phyloP scores from a whole-genome alignment of 352 stramenopile genomes.

The Phytophthora cryptogea region DNA sequence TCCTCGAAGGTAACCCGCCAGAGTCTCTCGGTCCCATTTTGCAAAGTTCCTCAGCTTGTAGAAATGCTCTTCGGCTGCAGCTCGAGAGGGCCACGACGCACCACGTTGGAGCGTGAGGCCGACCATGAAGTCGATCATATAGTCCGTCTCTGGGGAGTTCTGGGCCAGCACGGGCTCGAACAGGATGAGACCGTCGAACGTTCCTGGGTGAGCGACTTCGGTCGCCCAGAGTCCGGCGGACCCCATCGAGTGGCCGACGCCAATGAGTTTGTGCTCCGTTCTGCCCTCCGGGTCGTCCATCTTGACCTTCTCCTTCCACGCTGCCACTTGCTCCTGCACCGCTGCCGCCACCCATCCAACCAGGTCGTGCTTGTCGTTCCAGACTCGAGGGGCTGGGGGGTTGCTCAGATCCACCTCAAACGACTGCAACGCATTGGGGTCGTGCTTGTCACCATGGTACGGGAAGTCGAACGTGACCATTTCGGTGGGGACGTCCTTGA shows the following conservation, averaged over 20 bases:
- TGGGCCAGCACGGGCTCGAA: conserved; percentile 51
- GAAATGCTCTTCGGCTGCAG: conserved; percentile 37
- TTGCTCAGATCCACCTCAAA: conserved; percentile 36
- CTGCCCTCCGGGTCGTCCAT: conserved; percentile 6
- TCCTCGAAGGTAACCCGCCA: conserved; percentile 35
- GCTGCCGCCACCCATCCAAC: conserved; percentile 23
- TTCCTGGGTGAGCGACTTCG: conserved; percentile 46
- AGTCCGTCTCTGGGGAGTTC: conserved; percentile 35
- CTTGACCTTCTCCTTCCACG: conserved; percentile 33
- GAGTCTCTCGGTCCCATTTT: conserved; percentile 40
- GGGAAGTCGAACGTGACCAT: conserved; percentile 47
- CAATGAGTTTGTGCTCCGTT: conserved; percentile 39
- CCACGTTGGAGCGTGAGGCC: conserved; percentile 34
- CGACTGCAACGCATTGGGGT: conserved; percentile 16
- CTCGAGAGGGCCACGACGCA: conserved; percentile 36
- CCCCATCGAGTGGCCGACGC: conserved; percentile 57
- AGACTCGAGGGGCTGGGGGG: conserved; percentile 29
- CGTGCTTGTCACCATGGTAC: conserved; percentile 47
- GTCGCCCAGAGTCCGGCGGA: conserved; percentile 38
- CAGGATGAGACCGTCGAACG: conserved; percentile 50
- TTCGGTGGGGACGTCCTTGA: conserved; percentile 33
- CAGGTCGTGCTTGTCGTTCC: conserved; percentile 33
- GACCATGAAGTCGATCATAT: conserved; percentile 44
- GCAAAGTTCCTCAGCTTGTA: conserved; percentile 38
- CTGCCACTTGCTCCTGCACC: conserved; percentile 30